Evolutionary conservation across 1,139 yeast species (phyloP), one percentile per base, ranked within the genome.

Genomic region (Arxiozyma heterogenica): DNA sequence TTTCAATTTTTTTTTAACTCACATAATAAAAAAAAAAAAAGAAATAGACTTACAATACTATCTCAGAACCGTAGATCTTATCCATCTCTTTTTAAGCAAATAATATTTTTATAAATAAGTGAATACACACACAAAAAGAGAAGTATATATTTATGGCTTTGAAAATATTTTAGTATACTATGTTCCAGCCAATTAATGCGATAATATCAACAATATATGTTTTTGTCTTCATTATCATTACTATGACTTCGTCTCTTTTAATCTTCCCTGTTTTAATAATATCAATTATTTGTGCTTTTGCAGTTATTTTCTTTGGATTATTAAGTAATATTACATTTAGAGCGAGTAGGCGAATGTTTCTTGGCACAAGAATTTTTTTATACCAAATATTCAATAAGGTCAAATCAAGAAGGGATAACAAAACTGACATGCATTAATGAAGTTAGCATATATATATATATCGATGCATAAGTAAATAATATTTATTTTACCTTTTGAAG

Each of bases 201-300:
- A 17, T 46, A 15, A 38, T 46, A 30, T 20, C 39, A 18, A 17
- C 22, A 6, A 1, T 61, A 44, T 62, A 62, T 53, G 38, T 61
- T 25, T 47, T 52, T 9, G 44, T 58, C 15, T 62, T 61, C 42
- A 44, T 59, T 8, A 25, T 50, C 7, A 54, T 60, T 21, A 58
- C 58, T 7, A 47, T 56, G n/a, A 15, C 56, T 1, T 57, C 64
- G 4, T 51, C 62, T 8, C 17, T 58, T 12, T 54, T 63, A 27
- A 57, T 63, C 12, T 42, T 60, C 2, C 66, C 66, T 25, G 52
- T 62, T 38, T 39, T 63, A 47, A 44, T 51, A 1, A 23, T 55
- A 15, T 61, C 65, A 3, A 52, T 60, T 44, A 34, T 58, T n/a
- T 61, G 62, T 49, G 64, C 64, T 4, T 45, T 58, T 4, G 58